A percentile compares a stretch with the other conserved stretches of the same genome.
phyloP scores from a whole-genome alignment of 1,139 yeast genomes.

The Eremothecium coryli region DNA sequence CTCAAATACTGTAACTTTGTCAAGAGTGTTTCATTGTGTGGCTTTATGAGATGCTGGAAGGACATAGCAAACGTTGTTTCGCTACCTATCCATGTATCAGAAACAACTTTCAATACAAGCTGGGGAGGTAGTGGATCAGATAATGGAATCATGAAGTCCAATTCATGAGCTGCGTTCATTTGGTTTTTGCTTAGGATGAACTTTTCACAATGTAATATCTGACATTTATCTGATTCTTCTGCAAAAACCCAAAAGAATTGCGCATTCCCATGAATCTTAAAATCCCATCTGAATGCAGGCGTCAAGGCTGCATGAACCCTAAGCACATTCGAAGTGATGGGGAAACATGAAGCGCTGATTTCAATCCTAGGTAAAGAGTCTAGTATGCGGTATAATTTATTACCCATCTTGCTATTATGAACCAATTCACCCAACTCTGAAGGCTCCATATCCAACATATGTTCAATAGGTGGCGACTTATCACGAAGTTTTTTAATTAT shows the following conservation, averaged over 20 bases:
- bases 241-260: constrained; percentile 90
- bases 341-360: constrained; percentile 77
- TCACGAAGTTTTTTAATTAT: constrained; percentile 54
- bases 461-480: constrained; percentile 60
- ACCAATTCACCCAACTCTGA: constrained; percentile 83
- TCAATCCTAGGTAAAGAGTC: constrained; percentile 67
- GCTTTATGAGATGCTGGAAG: constrained; percentile 82
- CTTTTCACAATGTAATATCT: constrained; percentile 74
- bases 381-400: constrained; percentile 47
- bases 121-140: constrained; percentile 86
- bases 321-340: constrained; percentile 81
- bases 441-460: constrained; percentile 62
- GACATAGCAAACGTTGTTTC: constrained; percentile 73
- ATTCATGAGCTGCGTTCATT: constrained; percentile 49
- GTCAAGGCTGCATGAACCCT: constrained; percentile 61
- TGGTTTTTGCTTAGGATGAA: constrained; percentile 57
- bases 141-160: constrained; percentile 90
- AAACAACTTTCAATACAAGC: constrained; percentile 63
- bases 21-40: constrained; percentile 76
- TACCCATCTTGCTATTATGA: constrained; percentile 71
- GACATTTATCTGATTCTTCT: constrained; percentile 70
- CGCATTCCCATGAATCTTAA: constrained; percentile 66
- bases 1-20: constrained; percentile 72
- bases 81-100: constrained; percentile 87
- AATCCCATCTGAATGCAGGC: constrained; percentile 83